Evolutionary conservation across 768 basidiomycete species (phyloP), one percentile per base, ranked within the genome.

Genomic region (Tulasnella sp.): DNA sequence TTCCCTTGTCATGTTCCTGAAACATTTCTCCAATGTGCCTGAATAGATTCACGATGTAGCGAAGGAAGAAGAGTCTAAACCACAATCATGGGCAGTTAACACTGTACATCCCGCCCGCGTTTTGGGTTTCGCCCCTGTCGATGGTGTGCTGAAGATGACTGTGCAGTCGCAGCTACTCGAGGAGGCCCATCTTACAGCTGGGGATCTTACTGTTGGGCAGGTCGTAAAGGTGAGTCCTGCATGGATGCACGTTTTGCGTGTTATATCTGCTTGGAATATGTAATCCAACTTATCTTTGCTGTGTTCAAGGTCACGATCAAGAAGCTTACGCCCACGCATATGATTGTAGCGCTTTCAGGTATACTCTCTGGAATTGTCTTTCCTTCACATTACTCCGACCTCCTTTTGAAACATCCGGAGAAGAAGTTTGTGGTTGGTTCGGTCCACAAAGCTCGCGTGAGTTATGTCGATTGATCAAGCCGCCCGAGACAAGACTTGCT

Each of bases 351-450:
- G 27, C 75, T 98, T 58, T 82, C 86, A 3, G 91, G 89, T 4
- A 88, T 80, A 61, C 83, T 97, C 30, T 91, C 96, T 67, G 96
- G 89, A 27, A 85, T 96, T 26, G 77, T 97, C 21, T 96, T 90
- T 88, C 93, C 94, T 0, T 80, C 83, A 62, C 96, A 98, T 69
- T 96, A 88, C 69, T 92, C 96, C 10, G 96, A 99, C 70, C 93
- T 98, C 67, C 69, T 75, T n/a, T 77, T 98, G 65, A 96, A 93
- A 68, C 88, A 97, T 69, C 95, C 95, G 9, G 83, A 90, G 44
- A 89, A 84, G 72, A 80, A 85, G 62, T 99, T 96, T 75, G 93
- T 90, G 68, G 74, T 78, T 21, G 94, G 93, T 24, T 77, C 78
- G 3, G 79, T 69, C 53, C 86, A 97, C 70, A 95, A 88, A 73